Evolutionary conservation across 2,329 filamentous ascomycete genomes (phyloP).

Genomic region (Phaeoacremonium minimum): DNA sequence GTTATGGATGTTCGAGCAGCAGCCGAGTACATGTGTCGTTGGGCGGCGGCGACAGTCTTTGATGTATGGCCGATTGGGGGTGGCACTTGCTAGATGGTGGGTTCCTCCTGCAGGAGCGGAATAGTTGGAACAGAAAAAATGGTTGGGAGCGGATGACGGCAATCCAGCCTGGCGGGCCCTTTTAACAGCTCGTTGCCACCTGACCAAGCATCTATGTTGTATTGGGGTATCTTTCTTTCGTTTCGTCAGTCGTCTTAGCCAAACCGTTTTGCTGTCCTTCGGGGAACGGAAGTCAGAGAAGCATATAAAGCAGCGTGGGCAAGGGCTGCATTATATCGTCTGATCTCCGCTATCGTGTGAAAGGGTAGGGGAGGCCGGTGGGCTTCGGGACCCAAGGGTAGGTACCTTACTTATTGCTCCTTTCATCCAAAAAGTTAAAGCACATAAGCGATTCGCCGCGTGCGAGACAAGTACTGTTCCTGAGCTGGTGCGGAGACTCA

Average conservation of each 20-base stretch:
- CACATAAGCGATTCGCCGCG: conserved; percentile 42
- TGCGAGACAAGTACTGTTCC: conserved; percentile 44
- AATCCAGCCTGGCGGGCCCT: conserved; percentile 12
- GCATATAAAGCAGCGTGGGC: conserved; percentile 25
- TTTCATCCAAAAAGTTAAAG: conserved; percentile 39
- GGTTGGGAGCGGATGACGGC: conserved; percentile 18
- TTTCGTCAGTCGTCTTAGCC: conserved; percentile 1
- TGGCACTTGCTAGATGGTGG: conserved; percentile 9
- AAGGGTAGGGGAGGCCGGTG: conserved; percentile 19
- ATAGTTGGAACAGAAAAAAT: conserved; percentile 17
- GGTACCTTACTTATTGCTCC: conserved; percentile 34
- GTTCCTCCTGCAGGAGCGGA: conserved; percentile 15
- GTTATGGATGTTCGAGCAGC: conserved; percentile 22
- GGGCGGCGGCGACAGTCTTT: conserved; percentile 13
- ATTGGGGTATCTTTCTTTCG: conserved; percentile 19
- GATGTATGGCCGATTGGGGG: conserved; percentile 4
- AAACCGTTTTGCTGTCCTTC: conserved; percentile 1
- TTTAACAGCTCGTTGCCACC: conserved; percentile 24
- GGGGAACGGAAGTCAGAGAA: conserved; percentile 17
- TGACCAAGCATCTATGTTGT: conserved; percentile 16
- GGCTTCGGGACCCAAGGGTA: conserved; percentile 28
- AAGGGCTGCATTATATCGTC: conserved; percentile 41
- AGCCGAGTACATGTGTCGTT: conserved; percentile 29
- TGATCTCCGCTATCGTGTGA: conserved; percentile 35
- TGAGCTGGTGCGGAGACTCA: conserved; percentile 35